These are phyloP conservation scores for Candida bentonensis DNA, from an alignment of 805 yeast species.

Conservation along the genomic window DNA sequence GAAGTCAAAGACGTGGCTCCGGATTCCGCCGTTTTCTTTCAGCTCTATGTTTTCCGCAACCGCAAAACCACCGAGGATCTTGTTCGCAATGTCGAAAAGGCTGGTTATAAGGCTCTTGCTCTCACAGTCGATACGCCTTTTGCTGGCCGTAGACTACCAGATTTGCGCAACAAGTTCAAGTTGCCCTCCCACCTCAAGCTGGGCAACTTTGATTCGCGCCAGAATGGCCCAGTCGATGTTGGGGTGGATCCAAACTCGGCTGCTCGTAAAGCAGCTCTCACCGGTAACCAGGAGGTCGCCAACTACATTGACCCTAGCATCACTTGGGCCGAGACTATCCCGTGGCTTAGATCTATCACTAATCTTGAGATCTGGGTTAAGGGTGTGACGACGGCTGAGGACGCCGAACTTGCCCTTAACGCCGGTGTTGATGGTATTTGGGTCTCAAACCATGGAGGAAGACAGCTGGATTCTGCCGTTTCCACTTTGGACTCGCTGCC, in stretches of 20 bases:
- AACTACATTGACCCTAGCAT: constrained; percentile 17
- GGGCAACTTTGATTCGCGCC: constrained; percentile 13
- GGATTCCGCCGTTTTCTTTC: constrained; percentile 15
- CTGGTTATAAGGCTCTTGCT: constrained; percentile 27
- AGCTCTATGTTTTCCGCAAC: constrained; percentile 19
- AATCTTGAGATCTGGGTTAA: constrained; percentile 38
- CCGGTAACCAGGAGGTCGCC: constrained; percentile 6
- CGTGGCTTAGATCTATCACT: constrained; percentile 22
- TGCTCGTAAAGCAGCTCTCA: constrained; percentile 7
- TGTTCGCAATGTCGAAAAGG: constrained; percentile 15
- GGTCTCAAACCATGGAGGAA: constrained; percentile 63
- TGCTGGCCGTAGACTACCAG: constrained; percentile 40
- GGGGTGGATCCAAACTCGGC: constrained; percentile 13
- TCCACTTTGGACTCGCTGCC: constrained; percentile 55
- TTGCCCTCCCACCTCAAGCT: constrained; percentile 13
- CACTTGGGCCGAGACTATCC: constrained; percentile 20
- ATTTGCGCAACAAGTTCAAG: constrained; percentile 19
- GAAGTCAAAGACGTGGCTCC: constrained; percentile 16
- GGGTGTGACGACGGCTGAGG: constrained; percentile 57
- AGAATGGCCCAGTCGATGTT: constrained; percentile 12
- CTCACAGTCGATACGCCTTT: constrained; percentile 44
- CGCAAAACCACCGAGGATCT: constrained; percentile 14
- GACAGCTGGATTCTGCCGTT: constrained; percentile 51
- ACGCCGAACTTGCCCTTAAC: constrained; percentile 43
- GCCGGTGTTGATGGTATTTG: constrained; percentile 50